These are phyloP conservation scores for Sarocladium oryzae DNA, from an alignment of 2,329 filamentous ascomycete genomes.

Conservation along the genomic window DNA sequence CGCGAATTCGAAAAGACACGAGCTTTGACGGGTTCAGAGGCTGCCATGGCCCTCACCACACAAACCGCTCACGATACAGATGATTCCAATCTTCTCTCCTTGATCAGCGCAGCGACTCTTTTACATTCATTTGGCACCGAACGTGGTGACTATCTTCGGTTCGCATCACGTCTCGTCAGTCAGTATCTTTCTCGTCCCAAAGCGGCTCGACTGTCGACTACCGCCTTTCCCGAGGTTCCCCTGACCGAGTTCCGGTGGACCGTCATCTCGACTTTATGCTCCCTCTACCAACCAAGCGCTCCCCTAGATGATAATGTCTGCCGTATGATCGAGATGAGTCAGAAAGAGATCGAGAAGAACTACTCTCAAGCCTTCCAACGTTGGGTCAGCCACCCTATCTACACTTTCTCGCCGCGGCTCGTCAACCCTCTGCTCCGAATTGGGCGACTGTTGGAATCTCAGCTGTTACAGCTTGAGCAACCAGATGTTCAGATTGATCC, in stretches of 20 bases:
- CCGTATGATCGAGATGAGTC: conserved; percentile 13
- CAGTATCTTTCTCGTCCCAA: conserved; percentile 7
- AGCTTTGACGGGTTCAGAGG: conserved; percentile 9
- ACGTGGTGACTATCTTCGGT: conserved; percentile 10
- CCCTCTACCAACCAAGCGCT: conserved; percentile 9
- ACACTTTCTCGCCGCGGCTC: conserved; percentile 14
- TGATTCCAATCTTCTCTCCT: conserved; percentile 10
- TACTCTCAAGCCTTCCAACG: conserved; percentile 13
- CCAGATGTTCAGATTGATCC: conserved; percentile 1
- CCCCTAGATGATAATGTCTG: conserved; percentile 3
- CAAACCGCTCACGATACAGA: conserved; percentile 6
- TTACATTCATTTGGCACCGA: conserved; percentile 12
- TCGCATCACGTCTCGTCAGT: conserved; percentile 9
- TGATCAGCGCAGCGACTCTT: conserved; percentile 12
- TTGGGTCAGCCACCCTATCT: conserved; percentile 15
- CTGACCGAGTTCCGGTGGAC: conserved; percentile 14
- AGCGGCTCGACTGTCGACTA: not conserved
- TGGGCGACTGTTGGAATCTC: conserved; percentile 12
- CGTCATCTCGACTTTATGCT: conserved; percentile 13
- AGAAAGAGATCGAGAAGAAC: conserved; percentile 13
- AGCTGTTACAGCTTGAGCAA: conserved; percentile 10
- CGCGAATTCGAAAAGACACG: conserved; percentile 9
- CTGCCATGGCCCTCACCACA: conserved; percentile 5
- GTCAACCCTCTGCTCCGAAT: conserved; percentile 14
- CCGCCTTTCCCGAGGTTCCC: conserved; percentile 9